Base-by-base conservation (phyloP, 331 rosid species). In the Phaseolus coccineus region DNA sequence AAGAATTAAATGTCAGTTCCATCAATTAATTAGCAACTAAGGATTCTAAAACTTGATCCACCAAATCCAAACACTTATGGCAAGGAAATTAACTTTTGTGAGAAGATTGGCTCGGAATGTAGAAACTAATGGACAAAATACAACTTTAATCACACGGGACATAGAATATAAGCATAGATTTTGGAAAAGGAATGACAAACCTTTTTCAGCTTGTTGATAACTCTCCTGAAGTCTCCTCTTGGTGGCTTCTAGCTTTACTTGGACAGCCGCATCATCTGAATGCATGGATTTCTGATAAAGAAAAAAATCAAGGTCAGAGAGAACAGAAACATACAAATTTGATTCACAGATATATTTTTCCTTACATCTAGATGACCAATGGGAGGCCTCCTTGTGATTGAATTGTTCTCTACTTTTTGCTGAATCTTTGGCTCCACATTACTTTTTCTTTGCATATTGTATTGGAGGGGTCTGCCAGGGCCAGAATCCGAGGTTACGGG, bases 181-280 rank as follows among this genome's bases (percentile, higher is more conserved):
- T 28, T 44, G 46, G 40, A 25, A n/a, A 31, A 69, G 53, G 55
- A 61, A 16, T 31, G 22, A 79, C 85, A 64, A 69, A 94, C 98
- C 98, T 6, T 88, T 93, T 84, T 91, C 96, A 39, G 87, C 97
- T 88, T 93, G 96, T 88, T 93, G 99, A 84, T 96, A 96, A 24
- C 94, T 81, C 87, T 90, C 97, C 52, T 96, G 99, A 86, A 96
- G 99, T 81, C 76, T 96, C 88, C 99, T 90, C 86, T 93, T 96
- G 31, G 99, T 89, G 47, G 91, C 99, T 90, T 96, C 99, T 14
- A 96, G 92, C 86, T 96, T 96, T 69, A 78, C 69, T 74, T 90
- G 88, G 73, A 83, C 90, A 3, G 89, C 90, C 24, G 9, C 87
- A 56, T 96, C 98, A 33, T 91, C 97, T 1, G 88, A 85, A 58